Evolutionary conservation across 1,139 yeast genomes (phyloP).

Genomic region (Candida neerlandica): DNA sequence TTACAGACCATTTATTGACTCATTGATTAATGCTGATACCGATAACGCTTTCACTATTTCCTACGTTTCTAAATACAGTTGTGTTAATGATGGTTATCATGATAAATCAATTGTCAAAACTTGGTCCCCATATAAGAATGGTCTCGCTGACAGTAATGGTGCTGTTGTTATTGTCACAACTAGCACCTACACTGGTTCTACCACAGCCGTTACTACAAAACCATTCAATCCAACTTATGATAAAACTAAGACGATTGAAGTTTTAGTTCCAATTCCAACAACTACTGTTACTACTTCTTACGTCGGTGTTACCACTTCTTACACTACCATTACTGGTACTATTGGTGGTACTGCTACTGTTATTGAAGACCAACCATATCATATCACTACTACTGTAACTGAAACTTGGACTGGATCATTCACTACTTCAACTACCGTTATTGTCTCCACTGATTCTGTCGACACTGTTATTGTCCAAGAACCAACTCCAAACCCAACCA

Average conservation of each 20-base stretch:
- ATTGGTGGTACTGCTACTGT: constrained; percentile 23
- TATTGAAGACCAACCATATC: constrained; percentile 19
- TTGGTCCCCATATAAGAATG: constrained; percentile 16
- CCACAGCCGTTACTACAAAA: constrained; percentile 24
- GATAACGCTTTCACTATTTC: background rate
- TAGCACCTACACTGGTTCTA: background rate
- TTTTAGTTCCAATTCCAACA: constrained; percentile 19
- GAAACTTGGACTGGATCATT: constrained; percentile 17
- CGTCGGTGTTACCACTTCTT: constrained; percentile 15
- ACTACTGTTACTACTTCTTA: constrained; percentile 18
- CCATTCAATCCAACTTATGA: constrained; percentile 15
- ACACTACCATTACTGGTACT: constrained; percentile 13
- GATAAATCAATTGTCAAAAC: background rate
- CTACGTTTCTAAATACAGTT: background rate
- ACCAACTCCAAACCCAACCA: constrained; percentile 17
- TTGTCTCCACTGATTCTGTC: background rate
- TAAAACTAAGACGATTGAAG: constrained; percentile 24
- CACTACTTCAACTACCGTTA: constrained; percentile 14
- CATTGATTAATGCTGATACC: background rate
- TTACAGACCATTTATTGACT: constrained; percentile 23
- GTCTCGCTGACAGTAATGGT: constrained; percentile 20
- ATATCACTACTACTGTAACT: constrained; percentile 14
- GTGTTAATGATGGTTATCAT: background rate
- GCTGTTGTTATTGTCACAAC: constrained; percentile 13
- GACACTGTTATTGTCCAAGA: constrained; percentile 17